These are phyloP conservation scores for Pseudogymnoascus sp. DNA, from an alignment of 2,329 filamentous ascomycete species.

Conservation along the genomic window DNA sequence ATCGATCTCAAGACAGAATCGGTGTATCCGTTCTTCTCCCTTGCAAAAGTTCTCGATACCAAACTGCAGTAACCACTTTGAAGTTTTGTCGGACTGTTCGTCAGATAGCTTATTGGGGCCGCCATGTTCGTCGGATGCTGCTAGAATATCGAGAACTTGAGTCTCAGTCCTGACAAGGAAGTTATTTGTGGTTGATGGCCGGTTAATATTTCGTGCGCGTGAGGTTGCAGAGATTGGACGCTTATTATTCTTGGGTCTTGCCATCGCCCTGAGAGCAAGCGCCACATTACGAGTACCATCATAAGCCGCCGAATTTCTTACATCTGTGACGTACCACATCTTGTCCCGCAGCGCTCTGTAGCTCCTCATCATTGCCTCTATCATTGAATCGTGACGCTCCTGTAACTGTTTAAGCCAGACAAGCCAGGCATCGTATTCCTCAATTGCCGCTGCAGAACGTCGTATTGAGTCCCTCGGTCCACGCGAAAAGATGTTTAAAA, in stretches of 20 bases:
- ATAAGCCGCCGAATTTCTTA: conserved; percentile 80
- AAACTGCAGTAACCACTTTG: conserved; percentile 71
- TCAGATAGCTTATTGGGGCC: conserved; percentile 95
- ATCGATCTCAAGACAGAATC: conserved; percentile 84
- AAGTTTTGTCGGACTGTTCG: conserved; percentile 79
- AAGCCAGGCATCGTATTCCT: conserved; percentile 73
- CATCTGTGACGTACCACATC: conserved; percentile 97
- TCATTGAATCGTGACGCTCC: conserved; percentile 63
- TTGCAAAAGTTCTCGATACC: conserved; percentile 88
- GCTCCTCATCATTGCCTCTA: conserved; percentile 65
- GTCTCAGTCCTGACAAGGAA: conserved; percentile 74
- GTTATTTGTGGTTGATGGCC: conserved; percentile 32
- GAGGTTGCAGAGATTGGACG: conserved; percentile 26
- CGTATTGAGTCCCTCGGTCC: conserved; percentile 62
- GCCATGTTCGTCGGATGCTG: conserved; percentile 72
- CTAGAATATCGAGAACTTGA: conserved; percentile 79
- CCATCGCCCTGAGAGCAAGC: conserved; percentile 85
- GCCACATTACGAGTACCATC: conserved; percentile 81
- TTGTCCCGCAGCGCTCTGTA: conserved; percentile 77
- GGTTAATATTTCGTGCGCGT: conserved; percentile 31
- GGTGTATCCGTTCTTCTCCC: conserved; percentile 89
- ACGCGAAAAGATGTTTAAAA: conserved; percentile 65
- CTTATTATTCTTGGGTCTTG: conserved; percentile 43
- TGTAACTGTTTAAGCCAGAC: conserved; percentile 77
- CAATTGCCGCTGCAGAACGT: conserved; percentile 61